These are phyloP conservation scores for Podospora comata DNA, from an alignment of 495 filamentous ascomycete genomes.

Conservation along the genomic window DNA sequence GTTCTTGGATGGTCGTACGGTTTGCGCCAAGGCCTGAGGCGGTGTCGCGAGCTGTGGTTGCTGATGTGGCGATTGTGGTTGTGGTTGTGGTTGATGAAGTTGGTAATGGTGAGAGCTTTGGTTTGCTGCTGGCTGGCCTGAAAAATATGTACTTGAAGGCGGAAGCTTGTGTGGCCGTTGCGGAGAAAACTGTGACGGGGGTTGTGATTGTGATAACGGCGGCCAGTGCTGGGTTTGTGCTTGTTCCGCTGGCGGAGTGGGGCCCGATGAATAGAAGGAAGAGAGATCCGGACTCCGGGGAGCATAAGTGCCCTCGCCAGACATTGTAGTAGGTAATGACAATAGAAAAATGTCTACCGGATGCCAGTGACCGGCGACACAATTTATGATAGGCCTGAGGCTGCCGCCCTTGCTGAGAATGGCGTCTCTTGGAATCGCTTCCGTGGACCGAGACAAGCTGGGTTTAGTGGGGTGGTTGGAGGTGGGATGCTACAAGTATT, in stretches of 20 bases:
- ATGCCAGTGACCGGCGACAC: neutral
- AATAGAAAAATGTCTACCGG: slow-evolving; percentile 15
- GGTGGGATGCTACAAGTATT: slow-evolving; percentile 24
- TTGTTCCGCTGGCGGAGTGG: slow-evolving; percentile 27
- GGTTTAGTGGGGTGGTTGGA: slow-evolving; percentile 20
- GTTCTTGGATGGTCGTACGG: neutral
- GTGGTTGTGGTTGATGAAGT: slow-evolving; percentile 18
- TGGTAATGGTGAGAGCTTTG: slow-evolving; percentile 1
- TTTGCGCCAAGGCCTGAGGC: slow-evolving; percentile 18
- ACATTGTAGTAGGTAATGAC: slow-evolving; percentile 36
- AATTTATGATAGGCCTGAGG: slow-evolving; percentile 6
- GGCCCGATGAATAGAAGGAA: slow-evolving; percentile 43
- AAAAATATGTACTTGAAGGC: slow-evolving; percentile 23
- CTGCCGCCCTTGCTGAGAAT: neutral
- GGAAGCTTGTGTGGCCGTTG: slow-evolving; percentile 28
- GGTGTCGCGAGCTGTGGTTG: slow-evolving; percentile 21
- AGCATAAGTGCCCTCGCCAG: slow-evolving; percentile 46
- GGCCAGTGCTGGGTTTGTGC: slow-evolving; percentile 25
- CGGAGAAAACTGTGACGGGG: slow-evolving; percentile 20
- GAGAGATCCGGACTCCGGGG: slow-evolving; percentile 57
- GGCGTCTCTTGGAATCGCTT: slow-evolving; percentile 1
- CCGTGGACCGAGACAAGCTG: slow-evolving; percentile 7
- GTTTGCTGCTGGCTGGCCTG: slow-evolving; percentile 16
- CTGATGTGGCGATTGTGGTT: slow-evolving; percentile 25
- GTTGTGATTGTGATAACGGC: slow-evolving; percentile 19